Evolutionary conservation across 2,329 filamentous ascomycete genomes (phyloP), one percentile per base, ranked within the genome.

Genomic region (Ophiostoma triangulosporum): DNA sequence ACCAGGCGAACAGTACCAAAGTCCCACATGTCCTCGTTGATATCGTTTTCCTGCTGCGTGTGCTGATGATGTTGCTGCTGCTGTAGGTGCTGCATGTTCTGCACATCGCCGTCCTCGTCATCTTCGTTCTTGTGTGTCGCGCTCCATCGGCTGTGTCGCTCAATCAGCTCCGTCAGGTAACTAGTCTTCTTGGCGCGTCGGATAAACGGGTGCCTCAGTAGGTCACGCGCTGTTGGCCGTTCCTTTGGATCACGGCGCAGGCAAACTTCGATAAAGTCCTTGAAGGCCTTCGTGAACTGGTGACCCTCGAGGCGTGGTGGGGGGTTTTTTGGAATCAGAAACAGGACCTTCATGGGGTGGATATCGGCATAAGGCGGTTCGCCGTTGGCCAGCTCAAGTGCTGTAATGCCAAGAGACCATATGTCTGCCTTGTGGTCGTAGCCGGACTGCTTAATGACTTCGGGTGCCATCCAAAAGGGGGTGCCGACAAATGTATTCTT

Each of bases 401-500:
- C 90, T 1, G 91, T 96, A 65, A 96, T 96, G 36, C 91, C 91
- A 17, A 96, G 73, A 1, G 91, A 96, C 91, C 91, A 97, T 55
- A 97, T 95, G 65, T 97, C 91, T 45, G 91, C 91, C 70, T 96
- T 96, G 71, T 95, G 88, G 67, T 96, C 91, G 71, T 97, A 96
- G 49, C 91, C 91, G 55, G 89, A 95, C 68, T 98, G 91, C 70
- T 95, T 95, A 68, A 98, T 98, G 53, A 97, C 91, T 70, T 98
- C 91, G 11, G 91, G 91, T 3, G 93, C 91, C 91, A 98, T 98
- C 93, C 93, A 98, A 66, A 97, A 98, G 1, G 93, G 91, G 0
- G 91, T 97, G 32, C 93, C 93, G 31, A 98, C 91, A 67, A 97
- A 98, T 0, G 91, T 97, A 66, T 97, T 97, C 73, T 97, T 97